A percentile compares a stretch with the other conserved stretches of the same genome.
phyloP scores from a whole-genome alignment of 2,329 filamentous ascomycete genomes.

The Cladophialophora carrionii region DNA sequence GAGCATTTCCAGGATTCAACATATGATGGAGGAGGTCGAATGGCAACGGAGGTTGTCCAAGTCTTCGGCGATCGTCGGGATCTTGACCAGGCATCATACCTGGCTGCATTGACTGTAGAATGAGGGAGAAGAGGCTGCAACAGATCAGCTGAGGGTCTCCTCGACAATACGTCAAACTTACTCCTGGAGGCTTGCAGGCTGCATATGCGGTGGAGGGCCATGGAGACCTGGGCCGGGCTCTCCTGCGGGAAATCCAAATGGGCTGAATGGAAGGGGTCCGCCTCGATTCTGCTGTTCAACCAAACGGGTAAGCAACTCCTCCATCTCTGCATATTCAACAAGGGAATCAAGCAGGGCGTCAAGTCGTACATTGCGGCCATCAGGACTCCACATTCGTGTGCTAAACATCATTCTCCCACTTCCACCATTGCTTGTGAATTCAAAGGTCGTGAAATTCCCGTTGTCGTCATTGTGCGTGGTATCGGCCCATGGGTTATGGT shows the following conservation, averaged over 20 bases:
- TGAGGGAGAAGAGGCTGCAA: constrained; percentile 35
- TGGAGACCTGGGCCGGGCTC: neutral
- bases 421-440: constrained; percentile 34
- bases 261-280: constrained; percentile 16
- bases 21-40: constrained; percentile 52
- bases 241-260: constrained; percentile 16
- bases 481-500: constrained; percentile 55
- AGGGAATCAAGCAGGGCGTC: constrained; percentile 8
- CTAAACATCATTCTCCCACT: constrained; percentile 35
- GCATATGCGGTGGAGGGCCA: constrained; percentile 8
- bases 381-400: constrained; percentile 30
- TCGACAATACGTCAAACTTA: constrained; percentile 12
- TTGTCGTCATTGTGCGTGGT: constrained; percentile 52
- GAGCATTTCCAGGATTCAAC: constrained; percentile 46
- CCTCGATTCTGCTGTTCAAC: constrained; percentile 18
- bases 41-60: constrained; percentile 41
- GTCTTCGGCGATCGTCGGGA: constrained; percentile 9
- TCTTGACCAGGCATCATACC: constrained; percentile 9
- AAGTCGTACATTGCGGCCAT: constrained; percentile 19
- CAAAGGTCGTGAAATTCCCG: constrained; percentile 37
- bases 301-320: constrained; percentile 19
- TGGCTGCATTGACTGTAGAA: constrained; percentile 33
- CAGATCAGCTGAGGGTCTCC: neutral
- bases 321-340: constrained; percentile 9
- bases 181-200: constrained; percentile 34